Evolutionary conservation across 2,329 filamentous ascomycete genomes (phyloP), one percentile per base, ranked within the genome.

Genomic region (Sordariomycetes sp.): DNA sequence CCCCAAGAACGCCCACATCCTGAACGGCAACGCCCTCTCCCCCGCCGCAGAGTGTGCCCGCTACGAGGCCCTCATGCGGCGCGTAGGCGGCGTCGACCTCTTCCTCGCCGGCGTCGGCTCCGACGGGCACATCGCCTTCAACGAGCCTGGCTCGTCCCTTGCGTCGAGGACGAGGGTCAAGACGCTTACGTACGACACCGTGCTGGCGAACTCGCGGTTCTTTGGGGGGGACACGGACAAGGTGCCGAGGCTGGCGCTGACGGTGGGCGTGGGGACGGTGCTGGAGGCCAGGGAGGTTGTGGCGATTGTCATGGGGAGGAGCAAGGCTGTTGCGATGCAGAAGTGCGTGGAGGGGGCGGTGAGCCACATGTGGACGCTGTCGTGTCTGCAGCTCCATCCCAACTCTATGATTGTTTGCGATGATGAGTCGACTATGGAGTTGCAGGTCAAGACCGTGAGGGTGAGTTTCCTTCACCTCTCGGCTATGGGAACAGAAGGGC

Each of bases 341-440:
- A 86, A 83, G 64, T 90, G 87, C 63, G 81, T 95, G 61, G 89
- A 95, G 69, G 85, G 86, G 58, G 86, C 86, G 34, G 81, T 95
- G 60, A 92, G 90, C 69, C 89, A 94, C 72, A 92, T 92, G 87
- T 95, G 89, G 89, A 92, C 89, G 1, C 77, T 94, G 7, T 92
- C 88, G 10, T 84, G 82, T 57, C 76, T 95, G 50, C 89, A 95
- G 68, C 74, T 92, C 61, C 89, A 94, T 68, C 85, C 83, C 3
- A 86, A 91, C 64, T 85, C 89, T 56, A 83, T 94, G 76, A 84
- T 94, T 62, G 87, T 92, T 10, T 87, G 87, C 52, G 89, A 95
- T 64, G 87, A 92, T 64, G 88, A 92, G 66, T 85, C 85, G 17
- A 89, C 85, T 1, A 72, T 86, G 15, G 85, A 88, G 68, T 73